These are phyloP conservation scores for Saturnispora quitensis DNA, from an alignment of 805 yeast species.

Conservation along the genomic window DNA sequence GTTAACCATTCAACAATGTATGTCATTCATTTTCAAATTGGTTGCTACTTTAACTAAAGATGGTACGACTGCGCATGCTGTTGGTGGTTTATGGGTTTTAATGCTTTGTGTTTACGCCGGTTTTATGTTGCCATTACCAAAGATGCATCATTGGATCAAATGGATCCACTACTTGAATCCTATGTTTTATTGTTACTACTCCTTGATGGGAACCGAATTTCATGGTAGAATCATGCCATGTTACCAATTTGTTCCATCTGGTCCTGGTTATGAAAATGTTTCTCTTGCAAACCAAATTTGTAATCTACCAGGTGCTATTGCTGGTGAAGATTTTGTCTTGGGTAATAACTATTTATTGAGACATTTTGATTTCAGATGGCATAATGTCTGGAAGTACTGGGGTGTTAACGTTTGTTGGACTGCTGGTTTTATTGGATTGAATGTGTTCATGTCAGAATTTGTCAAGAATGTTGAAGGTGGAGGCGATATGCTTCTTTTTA, in stretches of 20 bases:
- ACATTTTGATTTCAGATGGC: conserved; percentile 29
- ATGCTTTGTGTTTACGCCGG: conserved; percentile 51
- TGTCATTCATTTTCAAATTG: conserved; percentile 44
- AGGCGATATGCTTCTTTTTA: conserved; percentile 32
- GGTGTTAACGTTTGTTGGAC: conserved; percentile 42
- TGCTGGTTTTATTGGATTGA: conserved; percentile 29
- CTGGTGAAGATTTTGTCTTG: conserved; percentile 20
- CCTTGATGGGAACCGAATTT: conserved; percentile 50
- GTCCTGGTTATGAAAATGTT: conserved; percentile 42
- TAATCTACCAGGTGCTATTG: conserved; percentile 38
- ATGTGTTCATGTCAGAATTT: conserved; percentile 26
- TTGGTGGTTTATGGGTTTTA: conserved; percentile 45
- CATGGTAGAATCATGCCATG: conserved; percentile 45
- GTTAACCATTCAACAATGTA: conserved; percentile 37
- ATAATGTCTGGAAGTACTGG: conserved; percentile 40
- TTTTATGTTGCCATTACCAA: conserved; percentile 34
- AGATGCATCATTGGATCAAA: conserved; percentile 52
- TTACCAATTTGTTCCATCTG: conserved; percentile 41
- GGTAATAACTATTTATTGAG: conserved; percentile 29
- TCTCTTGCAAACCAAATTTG: conserved; percentile 37
- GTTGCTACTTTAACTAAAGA: conserved; percentile 44
- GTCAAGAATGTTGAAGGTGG: conserved; percentile 25
- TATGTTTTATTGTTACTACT: conserved; percentile 39
- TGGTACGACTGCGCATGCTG: conserved; percentile 47
- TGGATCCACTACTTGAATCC: conserved; percentile 45